A percentile compares a stretch with the other conserved stretches of the same genome.
These are phyloP conservation scores for Gracilaria gracilis DNA, from an alignment of 23 red algal genomes.

Conservation along the genomic window DNA sequence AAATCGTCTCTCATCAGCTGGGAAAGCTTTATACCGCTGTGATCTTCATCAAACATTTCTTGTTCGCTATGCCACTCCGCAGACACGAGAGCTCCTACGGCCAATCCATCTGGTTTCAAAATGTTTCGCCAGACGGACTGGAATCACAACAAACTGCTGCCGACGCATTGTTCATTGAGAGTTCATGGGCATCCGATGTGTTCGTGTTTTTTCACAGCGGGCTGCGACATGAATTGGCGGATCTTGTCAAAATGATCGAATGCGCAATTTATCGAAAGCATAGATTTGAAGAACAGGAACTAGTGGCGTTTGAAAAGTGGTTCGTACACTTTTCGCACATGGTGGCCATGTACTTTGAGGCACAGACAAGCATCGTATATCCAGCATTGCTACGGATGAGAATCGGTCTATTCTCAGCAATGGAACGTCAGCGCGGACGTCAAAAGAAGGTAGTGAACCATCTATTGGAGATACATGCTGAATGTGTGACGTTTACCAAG, in stretches of 20 bases:
- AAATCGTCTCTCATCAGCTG: neutral
- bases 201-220: slow-evolving; percentile 55
- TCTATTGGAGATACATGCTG: slow-evolving; percentile 40
- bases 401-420: neutral
- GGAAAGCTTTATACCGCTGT: slow-evolving; percentile 1
- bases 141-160: neutral
- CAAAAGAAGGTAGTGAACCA: neutral
- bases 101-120: slow-evolving; percentile 35
- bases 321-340: slow-evolving; percentile 36
- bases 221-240: slow-evolving; percentile 37
- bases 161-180: slow-evolving; percentile 5
- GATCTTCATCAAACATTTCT: neutral
- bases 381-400: slow-evolving; percentile 22
- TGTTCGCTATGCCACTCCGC: neutral
- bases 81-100: neutral
- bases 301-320: slow-evolving; percentile 45
- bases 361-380: slow-evolving; percentile 24
- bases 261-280: neutral
- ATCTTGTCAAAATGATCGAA: slow-evolving; percentile 39
- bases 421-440: neutral
- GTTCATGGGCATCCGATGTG: slow-evolving; percentile 40
- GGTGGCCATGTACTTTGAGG: slow-evolving; percentile 36
- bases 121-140: neutral
- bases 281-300: neutral
- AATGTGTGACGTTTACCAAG: slow-evolving; percentile 25